Percentiles rank a stretch among this genome's conserved stretches.
phyloP scores from a whole-genome alignment of 371 early-diverging fungal species.

The Lichtheimia ornata region DNA sequence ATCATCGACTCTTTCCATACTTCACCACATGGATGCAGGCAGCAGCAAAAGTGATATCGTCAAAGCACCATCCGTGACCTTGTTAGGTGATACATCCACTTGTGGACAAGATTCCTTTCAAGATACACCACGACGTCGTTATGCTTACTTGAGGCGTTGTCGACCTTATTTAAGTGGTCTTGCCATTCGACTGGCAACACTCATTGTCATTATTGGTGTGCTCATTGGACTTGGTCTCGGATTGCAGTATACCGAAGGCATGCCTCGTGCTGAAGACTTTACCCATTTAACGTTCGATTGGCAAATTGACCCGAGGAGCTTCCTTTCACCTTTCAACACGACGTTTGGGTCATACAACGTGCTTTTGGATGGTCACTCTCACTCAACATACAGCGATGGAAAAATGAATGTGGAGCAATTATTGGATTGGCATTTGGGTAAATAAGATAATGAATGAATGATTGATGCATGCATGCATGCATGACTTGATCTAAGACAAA shows the following conservation, averaged over 20 bases:
- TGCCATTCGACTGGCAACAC: conserved; percentile 16
- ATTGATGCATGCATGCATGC: too few species aligned
- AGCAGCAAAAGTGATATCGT: too few species aligned
- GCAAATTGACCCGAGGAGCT: conserved; percentile 57
- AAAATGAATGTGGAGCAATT: conserved; percentile 63
- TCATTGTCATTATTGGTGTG: conserved; percentile 34
- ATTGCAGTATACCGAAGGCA: conserved; percentile 35
- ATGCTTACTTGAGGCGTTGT: background rate
- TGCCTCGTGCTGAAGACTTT: conserved; percentile 37
- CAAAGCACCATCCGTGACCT: too few species aligned
- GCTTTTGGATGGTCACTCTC: conserved; percentile 72
- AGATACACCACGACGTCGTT: too few species aligned
- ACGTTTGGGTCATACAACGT: conserved; percentile 61
- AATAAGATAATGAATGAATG: background rate
- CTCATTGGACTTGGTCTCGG: conserved; percentile 45
- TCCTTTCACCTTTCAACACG: conserved; percentile 58
- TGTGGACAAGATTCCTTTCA: too few species aligned
- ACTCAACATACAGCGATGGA: conserved; percentile 72
- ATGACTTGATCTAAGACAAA: background rate
- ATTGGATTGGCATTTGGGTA: conserved; percentile 68
- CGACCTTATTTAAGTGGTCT: conserved; percentile 27
- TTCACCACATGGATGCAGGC: too few species aligned
- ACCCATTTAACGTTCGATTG: conserved; percentile 54
- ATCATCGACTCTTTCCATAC: too few species aligned
- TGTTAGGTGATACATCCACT: too few species aligned